Evolutionary conservation across 2,329 filamentous ascomycete genomes (phyloP), one percentile per base, ranked within the genome.

Genomic region (Purpureocillium lavendulum): DNA sequence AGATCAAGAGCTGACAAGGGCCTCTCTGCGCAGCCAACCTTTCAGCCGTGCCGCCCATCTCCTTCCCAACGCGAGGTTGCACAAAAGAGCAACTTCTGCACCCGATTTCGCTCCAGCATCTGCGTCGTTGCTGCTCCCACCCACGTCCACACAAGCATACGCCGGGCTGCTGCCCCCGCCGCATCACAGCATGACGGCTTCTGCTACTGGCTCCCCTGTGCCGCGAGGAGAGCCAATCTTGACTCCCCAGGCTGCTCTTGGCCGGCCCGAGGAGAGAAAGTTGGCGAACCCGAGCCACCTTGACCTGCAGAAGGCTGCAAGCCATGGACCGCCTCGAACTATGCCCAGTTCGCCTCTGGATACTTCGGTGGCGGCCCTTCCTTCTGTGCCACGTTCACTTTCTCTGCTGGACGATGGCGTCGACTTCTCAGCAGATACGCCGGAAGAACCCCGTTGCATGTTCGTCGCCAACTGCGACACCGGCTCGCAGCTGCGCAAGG

Each of bases 401-500:
- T 26, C 21, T 26, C 21, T 26, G 5, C 6, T 26, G 21, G 21
- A 35, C 14, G 41, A 51, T 8, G 44, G 47, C 9, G 42, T 36
- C 31, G 44, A 42, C 32, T 34, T 36, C 39, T 48, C 38, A 40
- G 31, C 33, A 17, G 35, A 28, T 26, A 30, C 45, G 21, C 42
- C 49, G 13, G 53, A 56, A 26, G 52, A 56, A 6, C 53, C 59
- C 12, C 55, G 50, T 17, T 82, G 77, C 51, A 72, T 77, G 63
- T 78, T 73, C 46, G 69, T 73, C 13, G 57, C 65, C 2, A 65
- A 73, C 44, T 83, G 79, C 52, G 68, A 74, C 34, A 81, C 76
- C 0, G 70, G 69, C 4, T 78, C 76, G 5, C 70, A 75, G 40
- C 71, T 73, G 17, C 77, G 86, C 35, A 90, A 90, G 61, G 79